Conservation (phyloP, 331 rosid species). For the Rosa hybrid region DNA sequence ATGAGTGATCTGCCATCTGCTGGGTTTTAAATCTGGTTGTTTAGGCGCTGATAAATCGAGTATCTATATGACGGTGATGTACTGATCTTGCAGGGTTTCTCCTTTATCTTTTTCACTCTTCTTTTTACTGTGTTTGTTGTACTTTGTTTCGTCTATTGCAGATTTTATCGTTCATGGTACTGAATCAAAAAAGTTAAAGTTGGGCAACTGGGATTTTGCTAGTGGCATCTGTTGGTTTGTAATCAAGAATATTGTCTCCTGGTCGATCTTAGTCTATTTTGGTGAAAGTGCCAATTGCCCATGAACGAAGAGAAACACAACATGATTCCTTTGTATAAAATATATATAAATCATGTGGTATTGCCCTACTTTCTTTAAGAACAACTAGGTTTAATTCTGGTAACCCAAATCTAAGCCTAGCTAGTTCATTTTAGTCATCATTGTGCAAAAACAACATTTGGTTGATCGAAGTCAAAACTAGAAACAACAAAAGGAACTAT, state of each 20-base stretch:
- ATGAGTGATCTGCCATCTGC: slow-evolving; percentile 45
- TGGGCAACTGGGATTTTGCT: slow-evolving; percentile 13
- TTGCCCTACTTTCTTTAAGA: not conserved
- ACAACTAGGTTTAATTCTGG: not conserved
- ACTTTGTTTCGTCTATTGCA: not conserved
- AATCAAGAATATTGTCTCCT: slow-evolving; percentile 58
- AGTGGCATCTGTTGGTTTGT: slow-evolving; percentile 45
- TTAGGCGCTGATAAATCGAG: slow-evolving; percentile 10
- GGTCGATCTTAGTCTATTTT: not conserved
- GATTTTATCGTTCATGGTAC: slow-evolving; percentile 39
- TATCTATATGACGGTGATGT: slow-evolving; percentile 8
- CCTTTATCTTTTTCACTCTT: slow-evolving; percentile 35
- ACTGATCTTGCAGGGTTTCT: slow-evolving; percentile 23
- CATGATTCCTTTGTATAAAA: not conserved
- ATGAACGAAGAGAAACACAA: not conserved
- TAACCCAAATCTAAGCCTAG: not conserved
- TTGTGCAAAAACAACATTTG: not conserved
- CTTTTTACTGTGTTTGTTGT: slow-evolving; percentile 52
- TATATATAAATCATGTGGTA: not conserved
- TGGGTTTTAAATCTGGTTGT: slow-evolving; percentile 53
- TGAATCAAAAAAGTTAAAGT: slow-evolving; percentile 62
- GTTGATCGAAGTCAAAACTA: not conserved
- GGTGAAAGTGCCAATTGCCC: not conserved
- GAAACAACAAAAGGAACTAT: not conserved
- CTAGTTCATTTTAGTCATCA: not conserved